Base-by-base conservation (phyloP, 176 grass and related monocot genomes). In the Ananas comosus region DNA sequence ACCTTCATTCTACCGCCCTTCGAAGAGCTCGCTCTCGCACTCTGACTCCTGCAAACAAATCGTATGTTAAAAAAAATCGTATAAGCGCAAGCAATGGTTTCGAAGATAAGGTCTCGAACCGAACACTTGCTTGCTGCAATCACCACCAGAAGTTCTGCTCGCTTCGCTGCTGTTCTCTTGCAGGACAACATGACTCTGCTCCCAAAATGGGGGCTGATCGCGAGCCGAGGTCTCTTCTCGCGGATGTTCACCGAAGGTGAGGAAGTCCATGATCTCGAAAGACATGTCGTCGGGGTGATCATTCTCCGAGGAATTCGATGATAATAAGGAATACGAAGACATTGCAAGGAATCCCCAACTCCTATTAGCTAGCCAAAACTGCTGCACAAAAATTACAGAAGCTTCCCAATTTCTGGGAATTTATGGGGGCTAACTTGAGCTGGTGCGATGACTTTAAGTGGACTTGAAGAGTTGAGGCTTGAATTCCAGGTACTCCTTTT, bases 251-350 rank as follows among this genome's bases (percentile, higher is more conserved):
- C 66, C 72, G 48, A 81, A 85, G 11, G 73, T 72, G 12, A 81
- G 69, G 69, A 73, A 81, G 54, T 64, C 76, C 1, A 21, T 72
- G 48, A 81, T 57, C 24, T 50, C 57, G n/a, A 61, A 61, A 19
- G 7, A 61, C 56, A 22, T 61, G 12, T 75, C 66, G 11, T 42
- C 33, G 6, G 5, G 0, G 33, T 2, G 56, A 29, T 63, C 67
- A 68, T 49, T 27, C 63, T 80, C 64, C 16, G 2, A 12, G 7
- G 64, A 47, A 12, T 49, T 42, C n/a, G 54, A 51, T 10, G 73
- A 69, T 27, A 73, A 49, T 29, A 77, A 49, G 49, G 69, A 42
- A 33, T 85, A 65, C 1, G 73, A 81, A 1, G 78, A 85, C 83
- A 80, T 81, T n/a, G 51, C 12, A 3, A 16, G 42, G 3, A 59